These are phyloP conservation scores for Parachaetomium inaequale DNA, from an alignment of 495 filamentous ascomycete species.

Conservation along the genomic window DNA sequence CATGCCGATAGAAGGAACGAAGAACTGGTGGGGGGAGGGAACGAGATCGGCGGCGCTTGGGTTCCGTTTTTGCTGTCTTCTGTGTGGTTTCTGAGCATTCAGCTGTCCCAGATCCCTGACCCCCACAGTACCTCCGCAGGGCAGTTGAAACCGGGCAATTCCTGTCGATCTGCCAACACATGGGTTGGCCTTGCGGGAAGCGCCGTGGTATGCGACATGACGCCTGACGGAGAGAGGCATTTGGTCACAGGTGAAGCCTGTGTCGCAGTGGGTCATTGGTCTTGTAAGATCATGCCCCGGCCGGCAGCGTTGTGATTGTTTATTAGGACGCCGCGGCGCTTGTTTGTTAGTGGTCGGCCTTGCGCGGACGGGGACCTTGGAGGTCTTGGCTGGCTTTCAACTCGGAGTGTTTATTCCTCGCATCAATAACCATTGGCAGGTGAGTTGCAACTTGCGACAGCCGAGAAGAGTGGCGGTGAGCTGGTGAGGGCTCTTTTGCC, in stretches of 20 bases:
- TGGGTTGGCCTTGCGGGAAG: neutral
- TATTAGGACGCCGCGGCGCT: too few species aligned
- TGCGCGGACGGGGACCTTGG: too few species aligned
- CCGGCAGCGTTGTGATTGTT: too few species aligned
- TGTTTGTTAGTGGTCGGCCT: too few species aligned
- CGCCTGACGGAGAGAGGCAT: neutral
- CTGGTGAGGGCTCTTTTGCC: neutral
- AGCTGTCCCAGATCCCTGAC: neutral
- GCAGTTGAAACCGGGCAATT: neutral
- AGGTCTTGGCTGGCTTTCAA: too few species aligned
- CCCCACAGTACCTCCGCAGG: neutral
- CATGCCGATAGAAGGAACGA: neutral
- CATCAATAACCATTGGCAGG: neutral
- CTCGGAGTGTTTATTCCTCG: too few species aligned
- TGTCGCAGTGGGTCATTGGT: too few species aligned
- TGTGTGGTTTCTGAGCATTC: too few species aligned
- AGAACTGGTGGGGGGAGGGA: neutral
- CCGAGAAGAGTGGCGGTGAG: neutral
- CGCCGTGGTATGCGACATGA: neutral
- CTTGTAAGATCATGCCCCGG: too few species aligned
- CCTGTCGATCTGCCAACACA: neutral
- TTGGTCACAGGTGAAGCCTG: too few species aligned
- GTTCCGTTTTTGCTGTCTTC: too few species aligned
- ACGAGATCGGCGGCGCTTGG: slow-evolving; percentile 1
- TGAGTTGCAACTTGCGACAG: neutral